Evolutionary conservation across 345 rosid genomes (phyloP), one percentile per base, ranked within the genome.

Genomic region (Camelina hispida): DNA sequence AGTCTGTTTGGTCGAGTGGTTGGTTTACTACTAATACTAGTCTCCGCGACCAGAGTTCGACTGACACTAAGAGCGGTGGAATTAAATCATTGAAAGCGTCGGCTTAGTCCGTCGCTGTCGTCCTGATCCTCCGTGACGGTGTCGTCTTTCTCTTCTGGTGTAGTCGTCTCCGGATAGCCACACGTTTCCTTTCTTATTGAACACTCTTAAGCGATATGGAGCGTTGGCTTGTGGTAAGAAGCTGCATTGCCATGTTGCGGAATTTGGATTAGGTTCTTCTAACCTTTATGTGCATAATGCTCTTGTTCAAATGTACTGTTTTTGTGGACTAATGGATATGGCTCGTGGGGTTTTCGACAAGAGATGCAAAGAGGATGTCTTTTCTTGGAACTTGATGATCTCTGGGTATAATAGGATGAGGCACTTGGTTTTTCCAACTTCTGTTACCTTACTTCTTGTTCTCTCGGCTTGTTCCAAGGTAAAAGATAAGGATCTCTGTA

Each of bases 301-400:
- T 37, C 68, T 74, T 82, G 75, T 77, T 11, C 68, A 73, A 72
- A 75, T 81, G 82, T 88, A 75, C 66, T 84, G 80, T 10, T 83
- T 79, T 46, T 77, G 78, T 75, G 87, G 84, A 16, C 42, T 53
- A 32, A 73, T 73, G 70, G 78, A 59, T 61, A 75, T 84, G 81
- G 83, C 93, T 67, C 81, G 79, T 76, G 73, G 69, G 77, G 74
- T 87, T 81, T 82, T 83, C 58, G 22, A 84, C 70, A 61, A 69
- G 84, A 74, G 77, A 44, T 62, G 35, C 40, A 35, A 75, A 64
- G 75, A 69, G 48, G 79, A 84, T 78, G 81, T 78, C 52, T 77
- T 83, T 84, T 74, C 80, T 13, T 89, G 96, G 93, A 89, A 89
- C 74, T 83, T 73, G 54, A 64, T 89, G 79, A 79, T 89, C 54